phyloP scores from a whole-genome alignment of 805 yeast species.

The Candida tammaniensis region DNA sequence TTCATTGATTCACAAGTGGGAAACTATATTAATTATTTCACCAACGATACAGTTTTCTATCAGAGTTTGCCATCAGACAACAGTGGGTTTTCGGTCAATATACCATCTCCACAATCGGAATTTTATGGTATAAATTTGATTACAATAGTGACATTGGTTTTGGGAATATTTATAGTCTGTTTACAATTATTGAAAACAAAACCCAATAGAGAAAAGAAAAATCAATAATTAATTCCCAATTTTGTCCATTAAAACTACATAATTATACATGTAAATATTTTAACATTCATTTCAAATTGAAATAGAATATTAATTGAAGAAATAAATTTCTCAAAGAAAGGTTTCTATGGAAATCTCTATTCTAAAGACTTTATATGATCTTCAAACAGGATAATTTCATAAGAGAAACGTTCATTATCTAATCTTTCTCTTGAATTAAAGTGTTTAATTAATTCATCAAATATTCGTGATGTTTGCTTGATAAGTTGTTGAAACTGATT shows the following conservation, averaged over 20 bases:
- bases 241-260: too few species aligned
- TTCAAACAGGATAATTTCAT: conserved; percentile 15
- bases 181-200: conserved; percentile 9
- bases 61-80: background rate
- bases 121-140: conserved; percentile 11
- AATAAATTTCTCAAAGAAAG: too few species aligned
- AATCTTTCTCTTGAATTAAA: background rate
- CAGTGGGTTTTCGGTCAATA: conserved; percentile 1
- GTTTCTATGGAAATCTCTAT: background rate
- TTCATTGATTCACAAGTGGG: conserved; percentile 32
- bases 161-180: conserved; percentile 11
- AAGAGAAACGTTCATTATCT: conserved; percentile 6
- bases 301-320: too few species aligned
- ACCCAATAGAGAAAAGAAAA: conserved; percentile 6
- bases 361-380: conserved; percentile 8
- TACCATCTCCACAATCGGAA: conserved; percentile 13
- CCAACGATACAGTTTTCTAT: conserved; percentile 39
- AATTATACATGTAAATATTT: too few species aligned
- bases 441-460: conserved; percentile 9
- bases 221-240: conserved; percentile 1
- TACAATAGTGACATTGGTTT: conserved; percentile 9
- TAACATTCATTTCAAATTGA: conserved; percentile 4
- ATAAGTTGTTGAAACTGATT: conserved; percentile 4
- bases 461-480: conserved; percentile 5
- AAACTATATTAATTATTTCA: conserved; percentile 33